Evolutionary conservation across 1,284 basidiomycete species (phyloP).

Genomic region (Amylostereum chailletii): DNA sequence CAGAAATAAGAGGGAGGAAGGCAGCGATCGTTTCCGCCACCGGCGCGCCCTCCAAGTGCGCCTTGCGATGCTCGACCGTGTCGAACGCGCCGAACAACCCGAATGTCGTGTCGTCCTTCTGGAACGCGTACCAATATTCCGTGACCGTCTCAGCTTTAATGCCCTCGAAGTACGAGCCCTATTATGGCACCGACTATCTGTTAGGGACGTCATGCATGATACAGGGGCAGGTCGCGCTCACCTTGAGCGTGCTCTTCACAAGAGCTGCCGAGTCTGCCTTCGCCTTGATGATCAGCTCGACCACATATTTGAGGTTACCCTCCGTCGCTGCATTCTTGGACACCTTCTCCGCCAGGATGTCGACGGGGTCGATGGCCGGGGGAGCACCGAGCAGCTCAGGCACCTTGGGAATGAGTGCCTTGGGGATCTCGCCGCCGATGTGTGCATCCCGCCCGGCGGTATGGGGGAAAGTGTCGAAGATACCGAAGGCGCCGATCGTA

Average conservation of each 20-base stretch:
- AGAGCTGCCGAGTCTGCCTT: background rate
- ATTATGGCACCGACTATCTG: background rate
- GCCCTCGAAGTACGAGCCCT: background rate
- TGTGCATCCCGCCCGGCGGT: conserved; percentile 1
- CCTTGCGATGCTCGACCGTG: background rate
- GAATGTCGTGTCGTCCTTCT: conserved; percentile 1
- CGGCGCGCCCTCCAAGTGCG: background rate
- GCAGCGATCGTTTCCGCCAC: background rate
- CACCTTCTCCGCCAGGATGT: background rate
- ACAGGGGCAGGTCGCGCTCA: background rate
- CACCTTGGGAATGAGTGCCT: background rate
- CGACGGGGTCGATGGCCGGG: background rate
- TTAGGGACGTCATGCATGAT: background rate
- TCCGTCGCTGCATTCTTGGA: background rate
- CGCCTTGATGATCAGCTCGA: background rate
- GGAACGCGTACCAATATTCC: conserved; percentile 3
- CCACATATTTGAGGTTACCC: background rate
- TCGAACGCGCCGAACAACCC: background rate
- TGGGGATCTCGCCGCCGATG: background rate
- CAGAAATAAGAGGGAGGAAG: background rate
- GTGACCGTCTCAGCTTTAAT: background rate
- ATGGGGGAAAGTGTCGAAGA: conserved; percentile 2
- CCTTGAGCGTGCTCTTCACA: background rate
- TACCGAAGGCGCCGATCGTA: conserved; percentile 1
- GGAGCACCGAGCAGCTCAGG: background rate